Evolutionary conservation across 345 rosid genomes (phyloP), one percentile per base, ranked within the genome.

Genomic region (Populus pruinosa): DNA sequence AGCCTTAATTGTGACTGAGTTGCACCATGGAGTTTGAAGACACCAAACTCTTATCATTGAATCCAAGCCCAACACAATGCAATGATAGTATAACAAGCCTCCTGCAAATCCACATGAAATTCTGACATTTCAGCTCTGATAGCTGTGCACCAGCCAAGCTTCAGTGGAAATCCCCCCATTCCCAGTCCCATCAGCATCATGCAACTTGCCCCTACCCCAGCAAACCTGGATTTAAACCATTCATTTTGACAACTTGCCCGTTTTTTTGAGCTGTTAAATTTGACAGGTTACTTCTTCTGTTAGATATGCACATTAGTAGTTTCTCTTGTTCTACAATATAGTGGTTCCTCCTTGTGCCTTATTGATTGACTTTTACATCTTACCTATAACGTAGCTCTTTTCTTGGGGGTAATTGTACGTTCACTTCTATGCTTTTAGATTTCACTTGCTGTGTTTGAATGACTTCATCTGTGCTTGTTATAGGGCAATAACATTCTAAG

Each of bases 401-500:
- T 70, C 29, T 50, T 78, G 13, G 21, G 17, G 71, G 38, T 44
- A 18, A 67, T 64, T n/a, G 18, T 67, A 14, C 18, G 38, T 61
- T 53, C 25, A 61, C 38, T 70, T 36, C 50, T 56, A 63, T 23
- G 82, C 47, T 23, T 69, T 47, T 67, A 36, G 71, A 50, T 20
- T 72, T 69, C 16, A 25, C n/a, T 62, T 44, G 20, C 27, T 77
- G 25, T 55, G 36, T 49, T 78, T 69, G 16, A 81, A 49, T 80
- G 36, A 71, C 59, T 74, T 75, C 53, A 4, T 38, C 55, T 68
- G 23, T 68, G 77, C 68, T 84, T 81, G 33, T 77, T 68, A 59
- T 83, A 91, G 97, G 91, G 81, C 79, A 86, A 82, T 33, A 73
- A 76, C 50, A 55, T 70, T 27, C 67, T 65, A 74, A 72, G 70